Conservation (phyloP, 148 eudicot genomes). For the Spergularia marina region DNA sequence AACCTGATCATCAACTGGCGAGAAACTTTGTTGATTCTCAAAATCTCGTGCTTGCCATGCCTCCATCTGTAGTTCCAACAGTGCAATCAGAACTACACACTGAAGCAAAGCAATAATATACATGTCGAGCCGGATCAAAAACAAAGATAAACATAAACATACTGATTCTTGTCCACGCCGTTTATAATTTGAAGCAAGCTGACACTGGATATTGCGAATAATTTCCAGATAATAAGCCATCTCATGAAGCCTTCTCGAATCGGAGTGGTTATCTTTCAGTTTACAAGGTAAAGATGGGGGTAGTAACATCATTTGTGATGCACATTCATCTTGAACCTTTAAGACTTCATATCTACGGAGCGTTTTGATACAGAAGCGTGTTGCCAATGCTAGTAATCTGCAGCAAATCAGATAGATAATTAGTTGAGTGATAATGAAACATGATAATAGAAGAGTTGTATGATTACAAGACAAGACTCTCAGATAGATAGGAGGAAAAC, state of each 20-base stretch:
- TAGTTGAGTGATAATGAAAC: constrained; percentile 14
- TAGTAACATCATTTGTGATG: constrained; percentile 24
- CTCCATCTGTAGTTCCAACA: constrained; percentile 43
- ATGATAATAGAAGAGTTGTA: neutral
- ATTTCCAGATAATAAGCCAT: constrained; percentile 80
- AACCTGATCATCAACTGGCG: constrained; percentile 39
- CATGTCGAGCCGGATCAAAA: neutral
- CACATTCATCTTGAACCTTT: constrained; percentile 43
- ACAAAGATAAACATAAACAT: constrained; percentile 21
- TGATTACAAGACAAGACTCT: neutral
- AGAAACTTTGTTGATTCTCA: constrained; percentile 28
- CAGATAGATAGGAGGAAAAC: neutral
- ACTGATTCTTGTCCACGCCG: constrained; percentile 67
- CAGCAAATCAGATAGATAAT: constrained; percentile 29
- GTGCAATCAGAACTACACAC: constrained; percentile 8
- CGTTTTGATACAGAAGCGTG: constrained; percentile 66
- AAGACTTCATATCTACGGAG: constrained; percentile 65
- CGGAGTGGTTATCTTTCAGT: constrained; percentile 29
- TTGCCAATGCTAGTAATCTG: constrained; percentile 81
- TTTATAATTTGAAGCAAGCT: constrained; percentile 54
- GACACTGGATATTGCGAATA: constrained; percentile 65
- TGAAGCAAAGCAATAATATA: constrained; percentile 3
- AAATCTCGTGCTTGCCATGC: constrained; percentile 36
- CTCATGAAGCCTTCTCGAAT: constrained; percentile 54
- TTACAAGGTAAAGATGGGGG: constrained; percentile 35